Conservation (phyloP, 441 rosid species). For the Omphalea diandra region DNA sequence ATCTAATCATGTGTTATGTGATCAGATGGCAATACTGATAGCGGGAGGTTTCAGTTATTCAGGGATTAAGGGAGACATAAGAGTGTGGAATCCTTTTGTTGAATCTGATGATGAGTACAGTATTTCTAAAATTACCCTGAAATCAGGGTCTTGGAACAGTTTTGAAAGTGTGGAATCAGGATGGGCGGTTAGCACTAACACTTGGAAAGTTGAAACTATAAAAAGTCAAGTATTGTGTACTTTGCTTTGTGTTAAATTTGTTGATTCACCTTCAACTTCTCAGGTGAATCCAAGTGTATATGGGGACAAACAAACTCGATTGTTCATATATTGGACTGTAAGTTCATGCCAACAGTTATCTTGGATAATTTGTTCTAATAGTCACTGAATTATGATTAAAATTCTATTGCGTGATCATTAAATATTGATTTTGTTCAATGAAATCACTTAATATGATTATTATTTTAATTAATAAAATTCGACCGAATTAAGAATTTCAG, state of each 20-base stretch:
- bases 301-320: constrained; percentile 53
- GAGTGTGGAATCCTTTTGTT: constrained; percentile 61
- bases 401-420: too few relatives aligned
- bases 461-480: too few relatives aligned
- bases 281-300: constrained; percentile 72
- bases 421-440: too few relatives aligned
- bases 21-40: constrained; percentile 53
- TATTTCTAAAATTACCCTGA: too few relatives aligned
- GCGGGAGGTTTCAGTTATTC: constrained; percentile 47
- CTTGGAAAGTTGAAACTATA: background rate
- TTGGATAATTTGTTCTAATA: too few relatives aligned
- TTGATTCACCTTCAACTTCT: background rate
- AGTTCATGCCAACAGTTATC: too few relatives aligned
- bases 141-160: constrained; percentile 37
- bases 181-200: constrained; percentile 53
- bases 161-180: constrained; percentile 68
- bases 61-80: constrained; percentile 52
- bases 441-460: too few relatives aligned
- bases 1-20: background rate
- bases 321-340: constrained; percentile 71
- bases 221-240: background rate
- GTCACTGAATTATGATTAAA: too few relatives aligned
- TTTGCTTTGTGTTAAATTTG: too few relatives aligned
- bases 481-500: too few relatives aligned
- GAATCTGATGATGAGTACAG: constrained; percentile 57